Percentiles rank a stretch among this genome's conserved stretches.
These are phyloP conservation scores for Akebia trifoliata DNA, from an alignment of 164 flowering plant species.

Conservation along the genomic window DNA sequence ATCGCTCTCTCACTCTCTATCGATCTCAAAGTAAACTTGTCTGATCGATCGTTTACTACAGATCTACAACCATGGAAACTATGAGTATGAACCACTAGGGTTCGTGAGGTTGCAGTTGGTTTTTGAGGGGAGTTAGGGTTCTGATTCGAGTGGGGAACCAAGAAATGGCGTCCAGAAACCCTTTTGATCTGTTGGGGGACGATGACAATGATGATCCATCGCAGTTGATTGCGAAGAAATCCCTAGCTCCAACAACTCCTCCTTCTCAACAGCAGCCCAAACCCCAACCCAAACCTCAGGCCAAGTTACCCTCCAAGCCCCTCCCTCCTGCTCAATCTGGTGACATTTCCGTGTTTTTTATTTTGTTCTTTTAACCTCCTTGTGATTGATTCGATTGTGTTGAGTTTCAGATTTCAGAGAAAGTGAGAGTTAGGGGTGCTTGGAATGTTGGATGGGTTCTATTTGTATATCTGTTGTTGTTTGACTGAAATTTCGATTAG, in stretches of 20 bases:
- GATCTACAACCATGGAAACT: constrained; percentile 7
- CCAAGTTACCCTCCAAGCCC: constrained; percentile 58
- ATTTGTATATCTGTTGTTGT: not conserved
- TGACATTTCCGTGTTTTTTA: constrained; percentile 19
- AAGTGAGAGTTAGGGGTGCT: not conserved
- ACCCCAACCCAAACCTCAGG: constrained; percentile 14
- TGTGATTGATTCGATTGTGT: not conserved
- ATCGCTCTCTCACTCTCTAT: not conserved
- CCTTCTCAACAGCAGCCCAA: constrained; percentile 17
- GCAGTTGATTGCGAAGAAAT: constrained; percentile 50
- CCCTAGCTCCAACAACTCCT: constrained; percentile 24
- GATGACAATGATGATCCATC: constrained; percentile 72
- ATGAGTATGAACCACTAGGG: constrained; percentile 9
- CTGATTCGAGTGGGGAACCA: not conserved
- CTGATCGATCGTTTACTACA: not conserved
- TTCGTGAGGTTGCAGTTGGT: not conserved
- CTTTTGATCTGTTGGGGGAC: constrained; percentile 71
- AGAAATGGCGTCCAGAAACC: constrained; percentile 34
- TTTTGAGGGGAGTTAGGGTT: not conserved
- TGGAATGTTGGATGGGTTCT: not conserved
- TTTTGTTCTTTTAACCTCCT: not conserved
- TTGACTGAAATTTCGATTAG: no score
- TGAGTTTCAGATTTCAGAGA: not conserved
- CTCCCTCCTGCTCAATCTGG: constrained; percentile 81
- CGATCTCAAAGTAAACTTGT: not conserved